phyloP scores from a whole-genome alignment of 78 protist genomes.

The Guillardia theta region DNA sequence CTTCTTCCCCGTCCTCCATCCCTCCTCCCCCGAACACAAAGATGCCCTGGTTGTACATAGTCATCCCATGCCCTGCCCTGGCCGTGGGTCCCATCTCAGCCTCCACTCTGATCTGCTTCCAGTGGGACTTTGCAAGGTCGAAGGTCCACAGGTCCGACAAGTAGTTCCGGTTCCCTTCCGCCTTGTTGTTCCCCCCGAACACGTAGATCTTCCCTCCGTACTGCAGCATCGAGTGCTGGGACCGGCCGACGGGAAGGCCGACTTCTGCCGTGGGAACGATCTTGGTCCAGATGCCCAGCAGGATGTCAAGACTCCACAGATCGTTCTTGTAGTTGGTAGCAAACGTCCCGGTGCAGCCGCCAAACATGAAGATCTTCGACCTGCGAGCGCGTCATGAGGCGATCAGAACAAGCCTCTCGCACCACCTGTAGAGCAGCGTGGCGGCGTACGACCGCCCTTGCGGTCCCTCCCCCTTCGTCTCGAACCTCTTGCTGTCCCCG shows the following conservation, averaged over 20 bases:
- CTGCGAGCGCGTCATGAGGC: background rate
- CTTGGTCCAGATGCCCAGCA: background rate
- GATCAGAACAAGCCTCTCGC: too few species aligned
- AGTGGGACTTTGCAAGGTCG: background rate
- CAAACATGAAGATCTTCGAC: background rate
- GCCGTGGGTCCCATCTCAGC: too few species aligned
- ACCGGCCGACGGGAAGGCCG: too few species aligned
- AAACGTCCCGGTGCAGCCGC: background rate
- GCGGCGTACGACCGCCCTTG: background rate
- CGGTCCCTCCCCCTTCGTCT: background rate
- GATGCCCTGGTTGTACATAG: background rate
- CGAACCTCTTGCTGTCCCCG: background rate
- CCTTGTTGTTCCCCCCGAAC: conserved; percentile 25
- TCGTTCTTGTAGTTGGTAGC: background rate
- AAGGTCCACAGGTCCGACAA: background rate
- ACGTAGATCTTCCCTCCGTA: background rate
- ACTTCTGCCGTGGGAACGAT: background rate
- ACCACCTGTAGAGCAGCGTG: background rate
- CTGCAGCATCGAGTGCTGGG: background rate
- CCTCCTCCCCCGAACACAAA: conserved; percentile 22
- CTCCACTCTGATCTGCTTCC: too few species aligned
- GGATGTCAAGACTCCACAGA: background rate
- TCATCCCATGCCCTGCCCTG: too few species aligned
- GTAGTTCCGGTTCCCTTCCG: background rate
- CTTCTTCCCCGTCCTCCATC: background rate